Percentiles rank a stretch among this genome's conserved stretches.
Conservation (phyloP, 2,329 filamentous ascomycete species). For the Hypocreales sp. region DNA sequence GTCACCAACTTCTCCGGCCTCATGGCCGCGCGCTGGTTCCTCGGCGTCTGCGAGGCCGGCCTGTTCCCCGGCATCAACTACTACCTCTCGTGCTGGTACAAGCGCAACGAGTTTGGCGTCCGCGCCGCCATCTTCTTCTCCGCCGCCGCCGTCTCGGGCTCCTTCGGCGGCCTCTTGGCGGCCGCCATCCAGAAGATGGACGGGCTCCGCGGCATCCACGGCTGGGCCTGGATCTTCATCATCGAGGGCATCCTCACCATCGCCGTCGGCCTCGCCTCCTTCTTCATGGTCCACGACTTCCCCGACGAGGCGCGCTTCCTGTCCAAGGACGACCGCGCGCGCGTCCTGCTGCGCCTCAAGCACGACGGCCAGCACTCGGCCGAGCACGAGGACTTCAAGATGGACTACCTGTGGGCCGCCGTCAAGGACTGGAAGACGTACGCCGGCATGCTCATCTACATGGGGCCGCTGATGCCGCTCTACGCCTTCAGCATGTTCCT, state of each 20-base stretch:
- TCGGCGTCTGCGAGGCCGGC: constrained; percentile 61
- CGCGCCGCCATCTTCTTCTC: constrained; percentile 74
- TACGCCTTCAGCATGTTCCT: constrained; percentile 68
- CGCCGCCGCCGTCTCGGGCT: constrained; percentile 63
- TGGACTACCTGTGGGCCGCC: constrained; percentile 54
- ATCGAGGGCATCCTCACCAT: constrained; percentile 58
- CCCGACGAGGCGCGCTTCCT: constrained; percentile 65
- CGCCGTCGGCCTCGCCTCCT: constrained; percentile 49
- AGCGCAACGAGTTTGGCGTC: constrained; percentile 63
- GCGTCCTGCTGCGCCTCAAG: constrained; percentile 56
- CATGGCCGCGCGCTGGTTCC: constrained; percentile 53
- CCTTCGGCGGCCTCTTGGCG: constrained; percentile 59
- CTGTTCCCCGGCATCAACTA: constrained; percentile 67
- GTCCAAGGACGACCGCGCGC: constrained; percentile 48
- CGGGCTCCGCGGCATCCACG: constrained; percentile 38
- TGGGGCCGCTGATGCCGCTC: constrained; percentile 56
- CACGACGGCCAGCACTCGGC: constrained; percentile 61
- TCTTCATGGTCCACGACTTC: constrained; percentile 73
- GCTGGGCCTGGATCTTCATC: constrained; percentile 54
- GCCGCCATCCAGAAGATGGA: constrained; percentile 58
- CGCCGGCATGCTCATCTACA: constrained; percentile 59
- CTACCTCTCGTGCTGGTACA: constrained; percentile 76
- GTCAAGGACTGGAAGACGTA: constrained; percentile 79
- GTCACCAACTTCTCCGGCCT: constrained; percentile 47
- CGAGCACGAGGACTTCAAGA: constrained; percentile 59